Evolutionary conservation across 352 stramenopile species (phyloP), one percentile per base, ranked within the genome.

Genomic region (Phytophthora crassamura): DNA sequence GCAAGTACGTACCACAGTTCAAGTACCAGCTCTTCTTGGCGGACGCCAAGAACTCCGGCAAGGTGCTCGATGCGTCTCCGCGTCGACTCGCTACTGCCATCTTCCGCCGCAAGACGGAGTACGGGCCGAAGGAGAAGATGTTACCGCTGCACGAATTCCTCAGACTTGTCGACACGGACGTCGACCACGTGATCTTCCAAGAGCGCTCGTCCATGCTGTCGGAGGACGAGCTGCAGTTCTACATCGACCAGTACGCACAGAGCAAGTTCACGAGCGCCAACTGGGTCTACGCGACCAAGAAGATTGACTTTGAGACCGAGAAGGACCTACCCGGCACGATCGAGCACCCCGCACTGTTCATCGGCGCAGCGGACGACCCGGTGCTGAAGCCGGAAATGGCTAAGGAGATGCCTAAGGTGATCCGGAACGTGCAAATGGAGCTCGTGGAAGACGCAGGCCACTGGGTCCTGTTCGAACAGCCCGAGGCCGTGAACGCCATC

Each of bases 371-470:
- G 11, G 46, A 77, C n/a, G 80, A 88, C 47, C 59, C 59, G 0
- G 74, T 85, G 8, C 67, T 86, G n/a, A 78, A 69, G 41, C 75
- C 80, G 2, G 75, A 78, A 35, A 72, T 82, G 62, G 75, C 72
- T 2, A 69, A 53, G 38, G 33, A 62, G 33, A 86, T 84, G 80
- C 62, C 76, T 0, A 55, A 74, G 22, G 64, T 73, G 28, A 69
- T 83, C 35, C 72, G 71, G 7, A 79, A 83, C 35, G 30, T 86
- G 15, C 60, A 75, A 22, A 75, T 76, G 55, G 66, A 61, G 22
- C 3, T 72, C 12, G 71, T 83, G n/a, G 58, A 83, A 35, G 55
- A 79, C 32, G 65, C 75, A 11, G 72, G 68, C 14, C 75, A 84
- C 40, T 84, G 72, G 72, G 57, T 77, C 12, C 59, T 78, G 20